These are phyloP conservation scores for Blastobotrys elegans DNA, from an alignment of 1,139 yeast species.

Conservation along the genomic window DNA sequence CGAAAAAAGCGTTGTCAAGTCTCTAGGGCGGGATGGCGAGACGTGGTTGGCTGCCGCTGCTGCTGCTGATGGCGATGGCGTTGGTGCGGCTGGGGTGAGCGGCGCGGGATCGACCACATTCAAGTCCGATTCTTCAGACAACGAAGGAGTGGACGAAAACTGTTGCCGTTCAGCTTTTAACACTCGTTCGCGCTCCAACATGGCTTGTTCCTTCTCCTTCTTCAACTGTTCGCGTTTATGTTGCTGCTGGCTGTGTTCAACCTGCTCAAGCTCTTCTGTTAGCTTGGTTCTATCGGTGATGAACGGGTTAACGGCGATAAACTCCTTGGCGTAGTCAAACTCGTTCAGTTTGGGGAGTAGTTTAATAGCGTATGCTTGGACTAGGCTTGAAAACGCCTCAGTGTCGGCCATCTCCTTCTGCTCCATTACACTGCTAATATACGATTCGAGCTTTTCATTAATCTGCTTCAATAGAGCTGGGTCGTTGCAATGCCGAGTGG, in stretches of 20 bases:
- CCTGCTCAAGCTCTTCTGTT: constrained; percentile 1
- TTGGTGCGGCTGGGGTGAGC: background rate
- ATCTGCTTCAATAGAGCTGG: background rate
- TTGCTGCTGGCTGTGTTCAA: constrained; percentile 1
- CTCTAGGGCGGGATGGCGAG: constrained; percentile 6
- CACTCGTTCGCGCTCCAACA: constrained; percentile 14
- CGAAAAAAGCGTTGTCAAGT: constrained; percentile 8
- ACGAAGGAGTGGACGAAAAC: constrained; percentile 3
- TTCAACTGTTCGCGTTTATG: constrained; percentile 3
- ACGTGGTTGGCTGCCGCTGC: background rate
- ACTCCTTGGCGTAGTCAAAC: constrained; percentile 25
- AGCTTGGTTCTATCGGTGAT: constrained; percentile 1
- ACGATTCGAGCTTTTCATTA: background rate
- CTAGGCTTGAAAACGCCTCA: constrained; percentile 17
- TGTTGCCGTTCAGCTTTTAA: constrained; percentile 10
- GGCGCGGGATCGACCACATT: constrained; percentile 1
- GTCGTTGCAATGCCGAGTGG: constrained; percentile 16
- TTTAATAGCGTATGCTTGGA: constrained; percentile 21
- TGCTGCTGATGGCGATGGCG: background rate
- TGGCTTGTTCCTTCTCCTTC: constrained; percentile 5
- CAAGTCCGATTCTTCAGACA: constrained; percentile 1
- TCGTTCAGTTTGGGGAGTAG: constrained; percentile 22
- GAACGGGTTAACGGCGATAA: constrained; percentile 15
- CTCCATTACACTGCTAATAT: constrained; percentile 1
- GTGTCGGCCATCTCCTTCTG: constrained; percentile 7